Base-by-base conservation (phyloP, 306 rosid species). In the Purshia tridentata region DNA sequence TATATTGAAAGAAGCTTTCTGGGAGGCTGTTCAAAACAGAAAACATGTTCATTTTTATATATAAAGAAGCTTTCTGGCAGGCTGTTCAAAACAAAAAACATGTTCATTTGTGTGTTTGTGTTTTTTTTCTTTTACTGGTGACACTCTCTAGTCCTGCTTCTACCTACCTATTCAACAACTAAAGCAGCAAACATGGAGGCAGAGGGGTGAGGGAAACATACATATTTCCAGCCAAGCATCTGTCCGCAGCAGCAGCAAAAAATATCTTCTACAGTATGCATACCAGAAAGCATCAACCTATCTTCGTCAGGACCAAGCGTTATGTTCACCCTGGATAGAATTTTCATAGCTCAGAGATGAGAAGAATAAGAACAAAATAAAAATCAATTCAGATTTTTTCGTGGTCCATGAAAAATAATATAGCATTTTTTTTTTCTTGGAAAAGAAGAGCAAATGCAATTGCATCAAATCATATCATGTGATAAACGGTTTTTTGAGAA, bases 191-290 rank as follows among this genome's bases (percentile, higher is more conserved):
- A 48, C 10, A 67, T 23, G 19, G 12, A 70, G 59, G 59, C 62
- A 75, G 41, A 16, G 12, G 53, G 53, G 56, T 8, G 5, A 55
- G 55, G 74, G 82, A 80, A 83, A 50, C 91, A 84, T 81, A 89
- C 97, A 88, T 93, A 93, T 93, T 88, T 93, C 98, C 97, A 93
- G 51, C 98, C 96, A 77, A 93, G 89, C 78, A 86, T 62, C 80
- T 91, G 93, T 67, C 97, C 97, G 52, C 96, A 93, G 82, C 88
- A 77, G 86, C 96, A 89, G 78, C 97, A 91, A 77, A 84, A 86
- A 68, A 88, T 82, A 78, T 93, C 98, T 88, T 91, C 91, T 69
- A 91, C 98, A 0, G 93, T 93, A 76, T 93, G 96, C 83, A 82
- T 41, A 63, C 97, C 97, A 65, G 97, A 89, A 53, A 85, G n/a